Evolutionary conservation across 2,329 filamentous ascomycete species (phyloP).

Genomic region (Sarocladiaceae sp.): DNA sequence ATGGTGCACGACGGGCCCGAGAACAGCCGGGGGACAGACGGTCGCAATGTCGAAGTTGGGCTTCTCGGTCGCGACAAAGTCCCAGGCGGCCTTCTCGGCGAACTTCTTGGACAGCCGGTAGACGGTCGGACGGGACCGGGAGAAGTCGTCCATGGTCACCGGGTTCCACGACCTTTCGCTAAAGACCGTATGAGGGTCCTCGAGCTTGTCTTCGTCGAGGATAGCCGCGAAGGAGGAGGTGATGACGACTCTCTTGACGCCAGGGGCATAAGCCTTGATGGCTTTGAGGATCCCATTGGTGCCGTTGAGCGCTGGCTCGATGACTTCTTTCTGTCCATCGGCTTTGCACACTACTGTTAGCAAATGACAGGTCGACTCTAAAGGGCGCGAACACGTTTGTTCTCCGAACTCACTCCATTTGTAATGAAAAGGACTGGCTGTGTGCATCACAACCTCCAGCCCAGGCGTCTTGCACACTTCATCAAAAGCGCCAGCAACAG

Average conservation of each 20-base stretch:
- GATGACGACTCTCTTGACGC: constrained; percentile 60
- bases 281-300: constrained; percentile 62
- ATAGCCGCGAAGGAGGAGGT: constrained; percentile 44
- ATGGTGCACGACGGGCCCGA: constrained; percentile 36
- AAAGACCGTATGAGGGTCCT: constrained; percentile 22
- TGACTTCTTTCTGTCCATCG: constrained; percentile 39
- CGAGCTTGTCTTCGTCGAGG: constrained; percentile 25
- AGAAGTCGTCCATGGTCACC: constrained; percentile 2
- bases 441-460: constrained; percentile 53
- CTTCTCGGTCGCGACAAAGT: constrained; percentile 26
- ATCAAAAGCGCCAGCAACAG: constrained; percentile 66
- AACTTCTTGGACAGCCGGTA: constrained; percentile 30
- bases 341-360: constrained; percentile 4
- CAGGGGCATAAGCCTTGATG: constrained; percentile 47
- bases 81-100: constrained; percentile 28
- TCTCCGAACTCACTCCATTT: constrained; percentile 31
- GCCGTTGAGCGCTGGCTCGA: constrained; percentile 45
- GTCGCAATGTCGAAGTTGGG: constrained; percentile 36
- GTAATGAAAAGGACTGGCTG: constrained; percentile 54
- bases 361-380: background rate
- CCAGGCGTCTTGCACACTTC: constrained; percentile 45
- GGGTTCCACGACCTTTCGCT: constrained; percentile 42
- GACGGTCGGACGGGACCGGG: background rate
- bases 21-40: constrained; percentile 38
- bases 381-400: too few species aligned